Evolutionary conservation across 805 yeast genomes (phyloP).

Genomic region (Schwanniomyces polymorphus): DNA sequence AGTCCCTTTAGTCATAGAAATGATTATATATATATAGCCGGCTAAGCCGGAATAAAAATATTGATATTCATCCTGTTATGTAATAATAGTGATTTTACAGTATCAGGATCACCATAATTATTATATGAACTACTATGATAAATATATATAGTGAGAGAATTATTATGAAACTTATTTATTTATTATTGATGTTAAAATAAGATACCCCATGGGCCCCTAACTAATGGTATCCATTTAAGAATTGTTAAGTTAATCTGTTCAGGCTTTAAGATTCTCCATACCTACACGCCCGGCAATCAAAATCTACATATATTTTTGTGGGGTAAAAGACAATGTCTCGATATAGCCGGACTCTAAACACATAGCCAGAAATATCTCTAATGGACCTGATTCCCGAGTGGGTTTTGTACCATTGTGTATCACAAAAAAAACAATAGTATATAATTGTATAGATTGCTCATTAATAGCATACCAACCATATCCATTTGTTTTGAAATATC

Average conservation of each 20-base stretch:
- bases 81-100: too few relatives aligned
- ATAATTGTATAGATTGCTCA: conserved; percentile 1
- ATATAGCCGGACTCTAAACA: conserved; percentile 2
- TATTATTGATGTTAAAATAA: too few relatives aligned
- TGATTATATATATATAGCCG: too few relatives aligned
- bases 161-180: too few relatives aligned
- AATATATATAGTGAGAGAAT: too few relatives aligned
- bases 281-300: conserved; percentile 2
- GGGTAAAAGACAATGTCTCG: not conserved
- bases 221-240: not conserved
- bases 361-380: conserved; percentile 1
- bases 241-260: not conserved
- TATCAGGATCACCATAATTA: too few relatives aligned
- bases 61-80: too few relatives aligned
- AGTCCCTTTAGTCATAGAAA: too few relatives aligned
- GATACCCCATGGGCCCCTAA: not conserved
- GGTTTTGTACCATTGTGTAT: not conserved
- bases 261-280: not conserved
- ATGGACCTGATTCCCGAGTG: conserved; percentile 1
- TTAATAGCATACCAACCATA: not conserved
- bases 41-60: too few relatives aligned
- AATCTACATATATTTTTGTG: not conserved
- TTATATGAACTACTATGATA: too few relatives aligned
- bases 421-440: not conserved
- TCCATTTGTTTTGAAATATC: not conserved